Conservation (phyloP, 441 rosid genomes). For the Eutrema salsugineum region DNA sequence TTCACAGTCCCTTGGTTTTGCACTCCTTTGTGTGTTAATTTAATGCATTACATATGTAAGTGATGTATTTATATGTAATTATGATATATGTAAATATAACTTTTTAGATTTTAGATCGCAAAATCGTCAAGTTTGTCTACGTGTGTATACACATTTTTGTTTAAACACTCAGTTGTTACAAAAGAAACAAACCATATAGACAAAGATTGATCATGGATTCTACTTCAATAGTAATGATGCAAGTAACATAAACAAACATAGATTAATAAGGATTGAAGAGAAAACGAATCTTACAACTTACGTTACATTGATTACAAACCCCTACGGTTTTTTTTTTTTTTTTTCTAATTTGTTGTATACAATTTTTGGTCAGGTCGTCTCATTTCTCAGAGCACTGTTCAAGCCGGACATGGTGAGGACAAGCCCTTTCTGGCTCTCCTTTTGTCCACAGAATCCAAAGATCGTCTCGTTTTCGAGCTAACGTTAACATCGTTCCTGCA, state of each 20-base stretch:
- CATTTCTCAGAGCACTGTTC: constrained; percentile 31
- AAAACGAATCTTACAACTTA: constrained; percentile 15
- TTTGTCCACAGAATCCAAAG: constrained; percentile 57
- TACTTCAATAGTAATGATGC: constrained; percentile 11
- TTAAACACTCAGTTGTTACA: constrained; percentile 11
- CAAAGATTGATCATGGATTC: constrained; percentile 16
- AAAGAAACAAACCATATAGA: constrained; percentile 20
- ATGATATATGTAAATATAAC: too few species aligned
- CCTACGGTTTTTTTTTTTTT: not conserved
- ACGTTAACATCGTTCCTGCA: constrained; percentile 55
- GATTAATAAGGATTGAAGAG: not conserved
- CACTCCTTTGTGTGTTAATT: too few species aligned
- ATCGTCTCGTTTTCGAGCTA: constrained; percentile 57
- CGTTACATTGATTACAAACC: constrained; percentile 27
- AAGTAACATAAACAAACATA: constrained; percentile 3
- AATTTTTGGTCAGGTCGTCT: constrained; percentile 12
- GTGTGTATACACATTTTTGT: constrained; percentile 5
- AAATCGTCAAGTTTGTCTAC: not conserved
- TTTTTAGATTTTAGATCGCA: too few species aligned
- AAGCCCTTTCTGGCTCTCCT: constrained; percentile 61
- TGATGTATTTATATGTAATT: too few species aligned
- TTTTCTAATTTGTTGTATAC: not conserved
- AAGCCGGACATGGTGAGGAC: constrained; percentile 59
- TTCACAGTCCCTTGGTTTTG: too few species aligned
- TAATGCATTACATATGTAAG: too few species aligned